These are phyloP conservation scores for Trichoderma sp. DNA, from an alignment of 2,329 filamentous ascomycete genomes.

Conservation along the genomic window DNA sequence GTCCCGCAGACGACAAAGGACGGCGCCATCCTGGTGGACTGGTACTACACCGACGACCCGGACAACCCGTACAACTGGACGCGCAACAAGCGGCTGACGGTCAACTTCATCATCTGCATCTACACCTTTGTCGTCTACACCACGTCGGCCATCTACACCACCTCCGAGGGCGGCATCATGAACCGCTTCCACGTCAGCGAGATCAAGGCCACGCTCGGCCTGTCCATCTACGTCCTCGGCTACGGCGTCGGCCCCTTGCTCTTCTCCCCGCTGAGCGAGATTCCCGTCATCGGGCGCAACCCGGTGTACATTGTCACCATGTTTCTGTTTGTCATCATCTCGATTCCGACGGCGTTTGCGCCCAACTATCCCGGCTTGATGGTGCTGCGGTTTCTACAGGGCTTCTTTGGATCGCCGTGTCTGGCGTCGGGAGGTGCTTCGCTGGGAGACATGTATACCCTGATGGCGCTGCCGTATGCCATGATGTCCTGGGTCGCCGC, in stretches of 20 bases:
- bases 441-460: conserved; percentile 56
- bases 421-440: conserved; percentile 61
- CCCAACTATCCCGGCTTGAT: conserved; percentile 65
- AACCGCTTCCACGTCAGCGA: conserved; percentile 55
- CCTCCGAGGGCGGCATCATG: conserved; percentile 52
- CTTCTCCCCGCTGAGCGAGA: conserved; percentile 67
- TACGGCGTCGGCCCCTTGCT: conserved; percentile 66
- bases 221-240: conserved; percentile 65
- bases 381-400: conserved; percentile 65
- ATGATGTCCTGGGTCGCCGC: conserved; percentile 62
- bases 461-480: conserved; percentile 59
- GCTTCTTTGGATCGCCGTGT: conserved; percentile 67
- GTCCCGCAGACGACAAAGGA: conserved; percentile 53
- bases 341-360: conserved; percentile 64
- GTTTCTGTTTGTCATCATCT: conserved; percentile 67
- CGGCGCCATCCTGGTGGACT: conserved; percentile 56
- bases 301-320: conserved; percentile 69
- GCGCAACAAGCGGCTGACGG: conserved; percentile 44
- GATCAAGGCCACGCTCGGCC: conserved; percentile 57
- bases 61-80: conserved; percentile 61
- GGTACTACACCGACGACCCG: conserved; percentile 58
- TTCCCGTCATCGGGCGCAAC: conserved; percentile 67
- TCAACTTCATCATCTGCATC: conserved; percentile 52
- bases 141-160: conserved; percentile 51
- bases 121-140: conserved; percentile 65